Base-by-base conservation (phyloP, 164 flowering plant genomes). In the Magnolia sinica region DNA sequence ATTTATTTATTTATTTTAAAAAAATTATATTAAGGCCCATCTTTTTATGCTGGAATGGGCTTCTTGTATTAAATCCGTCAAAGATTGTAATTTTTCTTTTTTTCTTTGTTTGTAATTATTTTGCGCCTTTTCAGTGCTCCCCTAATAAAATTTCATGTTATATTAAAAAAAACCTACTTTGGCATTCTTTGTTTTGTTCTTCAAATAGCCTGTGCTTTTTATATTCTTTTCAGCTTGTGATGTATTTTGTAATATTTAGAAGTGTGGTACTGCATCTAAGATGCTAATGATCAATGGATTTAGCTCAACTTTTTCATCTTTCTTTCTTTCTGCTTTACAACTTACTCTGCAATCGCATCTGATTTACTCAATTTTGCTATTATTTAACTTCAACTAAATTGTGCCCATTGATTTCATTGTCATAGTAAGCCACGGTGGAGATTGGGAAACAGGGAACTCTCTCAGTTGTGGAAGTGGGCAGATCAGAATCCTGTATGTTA, bases 381-480 rank as follows among this genome's bases (percentile, higher is more conserved):
- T 37, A 37, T 37, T 4, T 7, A 37, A 37, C 45, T 37, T 4
- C 45, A 37, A 37, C 45, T 37, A 37, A 37, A 37, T 37, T 7
- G 58, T n/a, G 74, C 22, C 51, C 14, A 3, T 55, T 72, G 74
- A 50, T 72, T 11, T 72, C 11, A n/a, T 58, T 74, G 69, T 11
- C 83, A 31, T 81, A 94, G 96, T 71, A 87, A 87, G 84, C 95
- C 92, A 55, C 83, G 97, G 51, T 94, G 95, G 97, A 94, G 99
- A 85, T 50, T 96, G 75, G 99, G 99, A 65, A 96, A 94, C 84
- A 96, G 87, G 83, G 98, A 96, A 86, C 96, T 96, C 71, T 89
- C 97, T 80, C 97, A 94, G 78, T 76, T 96, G 79, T 96, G 99
- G 99, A 96, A 88, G 78, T 96, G 99, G 97, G 92, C 99, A 58